phyloP scores from a whole-genome alignment of 768 basidiomycete genomes.

The Cyathus striatus region DNA sequence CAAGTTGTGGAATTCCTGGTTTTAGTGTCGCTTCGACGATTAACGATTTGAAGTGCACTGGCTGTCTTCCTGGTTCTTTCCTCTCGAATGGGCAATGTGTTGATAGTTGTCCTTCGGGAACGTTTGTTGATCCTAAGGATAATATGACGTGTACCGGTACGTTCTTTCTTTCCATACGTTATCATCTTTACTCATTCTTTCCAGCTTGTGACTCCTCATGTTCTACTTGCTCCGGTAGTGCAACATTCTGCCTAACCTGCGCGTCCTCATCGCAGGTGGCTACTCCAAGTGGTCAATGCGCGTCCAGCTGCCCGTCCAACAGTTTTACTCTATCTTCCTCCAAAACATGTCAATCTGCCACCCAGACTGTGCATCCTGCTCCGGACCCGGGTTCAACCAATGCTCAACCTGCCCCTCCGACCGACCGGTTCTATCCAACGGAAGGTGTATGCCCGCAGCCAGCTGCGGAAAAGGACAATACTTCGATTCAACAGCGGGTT shows the following conservation, averaged over 20 bases:
- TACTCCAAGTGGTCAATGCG: constrained; percentile 61
- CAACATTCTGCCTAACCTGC: constrained; percentile 75
- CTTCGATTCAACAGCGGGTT: constrained; percentile 63
- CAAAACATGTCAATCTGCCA: constrained; percentile 74
- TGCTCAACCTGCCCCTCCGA: constrained; percentile 66
- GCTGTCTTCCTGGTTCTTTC: constrained; percentile 72
- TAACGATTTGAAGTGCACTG: constrained; percentile 65
- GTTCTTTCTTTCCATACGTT: constrained; percentile 17
- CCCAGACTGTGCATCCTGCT: constrained; percentile 81
- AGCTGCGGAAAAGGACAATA: constrained; percentile 68
- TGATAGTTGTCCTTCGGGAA: constrained; percentile 64
- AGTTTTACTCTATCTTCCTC: constrained; percentile 51
- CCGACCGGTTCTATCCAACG: constrained; percentile 68
- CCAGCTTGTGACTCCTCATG: constrained; percentile 50
- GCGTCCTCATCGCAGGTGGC: constrained; percentile 62
- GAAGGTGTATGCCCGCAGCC: constrained; percentile 77
- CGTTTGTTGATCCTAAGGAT: constrained; percentile 66
- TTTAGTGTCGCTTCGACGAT: constrained; percentile 68
- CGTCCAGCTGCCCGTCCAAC: constrained; percentile 67
- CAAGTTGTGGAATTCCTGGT: constrained; percentile 66
- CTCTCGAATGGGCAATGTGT: constrained; percentile 70
- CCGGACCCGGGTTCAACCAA: constrained; percentile 72
- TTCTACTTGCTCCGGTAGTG: constrained; percentile 59
- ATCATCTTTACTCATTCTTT: constrained; percentile 3
- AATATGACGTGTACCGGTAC: constrained; percentile 71